Base-by-base conservation (phyloP, 176 grass and related monocot species). In the Rhynchospora breviuscula region DNA sequence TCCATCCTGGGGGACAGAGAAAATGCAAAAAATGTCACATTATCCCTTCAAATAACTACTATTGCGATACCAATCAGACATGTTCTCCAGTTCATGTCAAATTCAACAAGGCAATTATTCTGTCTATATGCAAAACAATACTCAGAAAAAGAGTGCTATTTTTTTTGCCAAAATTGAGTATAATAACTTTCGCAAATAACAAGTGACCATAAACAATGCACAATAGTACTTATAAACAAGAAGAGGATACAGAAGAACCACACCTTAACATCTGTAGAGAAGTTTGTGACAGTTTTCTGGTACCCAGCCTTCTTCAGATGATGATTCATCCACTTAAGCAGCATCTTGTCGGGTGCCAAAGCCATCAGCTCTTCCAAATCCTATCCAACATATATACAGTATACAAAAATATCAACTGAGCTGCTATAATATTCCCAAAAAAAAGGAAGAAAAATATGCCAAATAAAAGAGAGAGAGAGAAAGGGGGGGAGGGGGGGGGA, bases 321-420 rank as follows among this genome's bases (percentile, higher is more conserved):
- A 90, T 93, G 89, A 86, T 98, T 98, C 95, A 98, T 98, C 95
- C 95, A 98, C 75, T 88, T 86, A 70, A 98, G 93, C 81, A 98
- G 85, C 91, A 98, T 89, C 67, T 98, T 98, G 82, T 98, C 95
- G 44, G 95, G 95, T 80, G 85, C 90, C 56, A 98, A 86, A 49
- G 89, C 91, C 89, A 98, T 77, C 48, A 98, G 84, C 74, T 98
- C 95, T 17, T 98, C 95, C 86, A 98, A 88, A 89, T 98, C 95
- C 95, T 98, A 87, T 86, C 85, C 22, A 88, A 86, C 22, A 86
- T 89, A 73, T 85, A 80, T 31, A 4, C 35, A 85, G 26, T 82
- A 77, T 59, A 68, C 25, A 70, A 17, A 53, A 78, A 72, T 78
- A 67, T 26, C n/a, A 71, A 85, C 17, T 65, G 54, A 88, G 21